These are phyloP conservation scores for Lachancea mirantina DNA, from an alignment of 805 yeast species.

Conservation along the genomic window DNA sequence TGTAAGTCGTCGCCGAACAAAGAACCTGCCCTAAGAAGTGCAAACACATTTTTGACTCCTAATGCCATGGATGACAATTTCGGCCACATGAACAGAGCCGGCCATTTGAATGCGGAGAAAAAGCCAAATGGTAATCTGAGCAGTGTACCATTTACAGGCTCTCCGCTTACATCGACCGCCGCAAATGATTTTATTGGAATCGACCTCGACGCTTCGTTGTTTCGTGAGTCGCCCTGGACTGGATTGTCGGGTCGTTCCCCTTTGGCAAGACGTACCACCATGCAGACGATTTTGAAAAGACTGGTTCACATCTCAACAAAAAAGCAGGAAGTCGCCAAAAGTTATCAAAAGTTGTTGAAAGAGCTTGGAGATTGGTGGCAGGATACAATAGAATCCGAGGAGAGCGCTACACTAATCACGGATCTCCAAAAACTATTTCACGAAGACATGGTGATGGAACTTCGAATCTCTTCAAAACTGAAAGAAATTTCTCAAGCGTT, in stretches of 20 bases:
- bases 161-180: constrained; percentile 7
- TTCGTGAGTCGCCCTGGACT: constrained; percentile 3
- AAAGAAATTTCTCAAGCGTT: constrained; percentile 15
- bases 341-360: constrained; percentile 15
- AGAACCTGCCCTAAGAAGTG: constrained; percentile 12
- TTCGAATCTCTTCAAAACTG: constrained; percentile 15
- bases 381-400: constrained; percentile 10
- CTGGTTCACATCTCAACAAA: constrained; percentile 13
- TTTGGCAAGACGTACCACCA: constrained; percentile 7
- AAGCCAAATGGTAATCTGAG: not conserved
- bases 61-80: constrained; percentile 14
- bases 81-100: constrained; percentile 2
- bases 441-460: constrained; percentile 20
- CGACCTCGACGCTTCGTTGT: constrained; percentile 3
- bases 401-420: constrained; percentile 11
- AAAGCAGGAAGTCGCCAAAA: constrained; percentile 16
- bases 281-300: constrained; percentile 16
- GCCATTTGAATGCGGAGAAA: constrained; percentile 2
- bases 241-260: constrained; percentile 6
- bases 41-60: constrained; percentile 24
- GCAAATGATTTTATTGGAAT: constrained; percentile 6
- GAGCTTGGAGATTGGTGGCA: constrained; percentile 20
- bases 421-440: constrained; percentile 20
- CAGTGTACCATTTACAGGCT: constrained; percentile 8
- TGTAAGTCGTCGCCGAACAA: not conserved